Base-by-base conservation (phyloP, 768 basidiomycete species). In the Solioccasus polychromus region DNA sequence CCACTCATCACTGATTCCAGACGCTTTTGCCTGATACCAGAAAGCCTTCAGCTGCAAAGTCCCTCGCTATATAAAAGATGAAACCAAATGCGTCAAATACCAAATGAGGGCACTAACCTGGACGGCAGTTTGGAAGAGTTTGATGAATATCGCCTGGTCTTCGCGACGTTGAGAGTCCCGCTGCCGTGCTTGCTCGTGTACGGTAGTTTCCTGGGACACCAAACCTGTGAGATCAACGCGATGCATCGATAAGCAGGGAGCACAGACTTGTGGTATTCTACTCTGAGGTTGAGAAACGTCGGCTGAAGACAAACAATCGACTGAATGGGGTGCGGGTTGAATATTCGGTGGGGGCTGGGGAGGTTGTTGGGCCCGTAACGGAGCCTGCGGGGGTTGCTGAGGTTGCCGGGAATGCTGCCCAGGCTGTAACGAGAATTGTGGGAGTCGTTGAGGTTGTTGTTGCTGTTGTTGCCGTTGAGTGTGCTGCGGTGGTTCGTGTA, bases 1-100 rank as follows among this genome's bases (percentile, higher is more conserved):
- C 60, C 60, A 63, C 7, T 53, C 59, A 10, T 52, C 42, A 31
- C 29, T 35, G 37, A 62, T 43, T 19, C 60, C 61, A 28, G 47
- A 36, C 4, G 35, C 35, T 42, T 31, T 49, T 9, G 61, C 61
- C 1, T 43, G 31, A 23, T 8, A 9, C 44, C 46, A 48, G 8
- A 63, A 52, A 4, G 35, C 11, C 32, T 54, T 49, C 23, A 60
- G 8, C 17, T 32, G 8, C 11, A 31, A n/a, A 12, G n/a, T 10
- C 15, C 60, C 62, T n/a, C 36, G 40, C 62, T 63, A 35, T 29
- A 11, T 11, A 14, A 23, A 23, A 17, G 20, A 42, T 25, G 42
- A 34, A 35, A 14, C 55, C 40, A 25, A 44, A 35, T 31, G 14
- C 1, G 9, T n/a, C n/a, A n/a, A 31, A 36, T 14, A 34, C 36